Conservation (phyloP, 164 flowering plant species). For the Houttuynia cordata region DNA sequence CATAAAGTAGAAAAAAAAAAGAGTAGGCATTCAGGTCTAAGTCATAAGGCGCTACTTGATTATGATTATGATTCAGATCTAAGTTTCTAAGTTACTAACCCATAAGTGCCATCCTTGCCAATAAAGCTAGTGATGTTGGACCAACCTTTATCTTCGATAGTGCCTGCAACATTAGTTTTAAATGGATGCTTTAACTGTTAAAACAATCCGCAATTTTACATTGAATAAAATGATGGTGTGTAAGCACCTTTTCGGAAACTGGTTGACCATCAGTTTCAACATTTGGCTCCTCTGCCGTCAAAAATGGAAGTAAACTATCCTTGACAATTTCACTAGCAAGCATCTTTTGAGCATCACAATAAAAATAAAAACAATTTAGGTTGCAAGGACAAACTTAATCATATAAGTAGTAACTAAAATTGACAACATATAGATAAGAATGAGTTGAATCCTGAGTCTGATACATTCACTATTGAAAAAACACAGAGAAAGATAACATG, state of each 20-base stretch:
- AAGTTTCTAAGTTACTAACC: slow-evolving; percentile 35
- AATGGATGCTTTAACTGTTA: neutral
- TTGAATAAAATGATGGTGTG: neutral
- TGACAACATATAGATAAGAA: neutral
- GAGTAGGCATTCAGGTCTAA: no score
- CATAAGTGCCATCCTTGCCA: slow-evolving; percentile 74
- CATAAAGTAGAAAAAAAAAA: neutral
- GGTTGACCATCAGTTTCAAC: slow-evolving; percentile 48
- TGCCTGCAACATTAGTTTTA: slow-evolving; percentile 30
- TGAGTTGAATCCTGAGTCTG: no score
- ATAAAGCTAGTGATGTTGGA: slow-evolving; percentile 64
- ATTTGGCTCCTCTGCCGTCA: slow-evolving; percentile 51
- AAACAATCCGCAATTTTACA: no score
- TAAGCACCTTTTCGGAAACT: slow-evolving; percentile 51
- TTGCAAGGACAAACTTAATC: neutral
- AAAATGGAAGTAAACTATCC: slow-evolving; percentile 57
- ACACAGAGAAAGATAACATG: no score
- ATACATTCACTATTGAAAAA: no score
- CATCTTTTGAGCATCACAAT: slow-evolving; percentile 38
- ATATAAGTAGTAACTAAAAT: neutral
- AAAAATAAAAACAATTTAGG: neutral
- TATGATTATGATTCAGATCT: no score
- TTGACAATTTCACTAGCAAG: slow-evolving; percentile 87
- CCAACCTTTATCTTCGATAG: slow-evolving; percentile 68
- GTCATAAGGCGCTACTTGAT: no score